Base-by-base conservation (phyloP, 257 asterid species). In the Fraxinus pennsylvanica region DNA sequence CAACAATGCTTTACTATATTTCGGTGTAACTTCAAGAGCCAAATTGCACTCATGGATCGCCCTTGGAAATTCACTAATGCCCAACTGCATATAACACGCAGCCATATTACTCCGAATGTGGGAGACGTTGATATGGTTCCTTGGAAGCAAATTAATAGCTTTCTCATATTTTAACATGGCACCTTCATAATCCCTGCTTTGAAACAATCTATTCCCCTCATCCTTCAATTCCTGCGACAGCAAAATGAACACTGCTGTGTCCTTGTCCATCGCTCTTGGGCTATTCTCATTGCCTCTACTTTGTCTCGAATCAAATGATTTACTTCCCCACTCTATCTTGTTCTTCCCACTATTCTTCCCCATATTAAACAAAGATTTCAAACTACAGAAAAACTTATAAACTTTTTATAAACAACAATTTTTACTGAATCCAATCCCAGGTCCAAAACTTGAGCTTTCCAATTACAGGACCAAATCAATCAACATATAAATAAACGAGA, bases 1-100 rank as follows among this genome's bases (percentile, higher is more conserved):
- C 92, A 93, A 75, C 43, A 93, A 87, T 0, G 98, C 97, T 87
- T 93, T 93, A 75, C 94, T 88, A 33, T 91, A 90, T 68, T 88
- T 91, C 4, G 98, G 97, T 38, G 98, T 87, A 74, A 93, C 96
- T 75, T 91, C 97, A 67, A 93, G 97, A 52, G 98, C 93, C 84
- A 93, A 85, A 88, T 93, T 93, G 81, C 98, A 93, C 85, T 90
- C 94, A 8, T 85, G 96, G 63, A 93, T 91, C 0, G 97, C 98
- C 87, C 85, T 89, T 10, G 98, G 96, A 71, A 86, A 93, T 85
- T 93, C 98, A 47, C 85, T 82, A 14, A 90, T 80, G 15, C 98
- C 98, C 85, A 90, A 81, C 83, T 93, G 98, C 97, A 91, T 93
- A 82, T 86, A 90, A 69, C 98, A 91, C 9, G 90, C 94, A 0